These are phyloP conservation scores for Meyerozyma guilliermondii DNA, from an alignment of 1,139 yeast species.

Conservation along the genomic window DNA sequence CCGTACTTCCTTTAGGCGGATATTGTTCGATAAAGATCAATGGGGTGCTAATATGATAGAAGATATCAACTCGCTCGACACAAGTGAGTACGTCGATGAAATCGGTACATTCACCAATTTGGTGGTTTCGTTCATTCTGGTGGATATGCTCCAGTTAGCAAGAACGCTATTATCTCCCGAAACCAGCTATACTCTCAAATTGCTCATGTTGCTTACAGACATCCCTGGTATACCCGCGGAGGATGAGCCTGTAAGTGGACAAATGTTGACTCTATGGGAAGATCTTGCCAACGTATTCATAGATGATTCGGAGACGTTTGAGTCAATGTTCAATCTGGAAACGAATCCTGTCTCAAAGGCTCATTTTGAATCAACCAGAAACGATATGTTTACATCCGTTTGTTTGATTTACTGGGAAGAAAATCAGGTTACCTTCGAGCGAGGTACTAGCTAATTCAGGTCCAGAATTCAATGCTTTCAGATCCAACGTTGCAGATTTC, in stretches of 20 bases:
- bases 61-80: slow-evolving; percentile 15
- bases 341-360: slow-evolving; percentile 4
- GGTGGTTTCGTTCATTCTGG: slow-evolving; percentile 47
- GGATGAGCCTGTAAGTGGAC: slow-evolving; percentile 66
- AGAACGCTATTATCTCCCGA: slow-evolving; percentile 37
- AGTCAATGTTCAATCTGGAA: slow-evolving; percentile 22
- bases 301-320: slow-evolving; percentile 48
- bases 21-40: slow-evolving; percentile 31
- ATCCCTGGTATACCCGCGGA: slow-evolving; percentile 57
- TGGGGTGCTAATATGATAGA: slow-evolving; percentile 37
- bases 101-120: slow-evolving; percentile 47
- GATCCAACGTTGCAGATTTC: slow-evolving; percentile 72
- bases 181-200: slow-evolving; percentile 37
- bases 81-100: slow-evolving; percentile 36
- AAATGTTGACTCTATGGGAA: slow-evolving; percentile 76
- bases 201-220: slow-evolving; percentile 54
- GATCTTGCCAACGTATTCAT: slow-evolving; percentile 61
- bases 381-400: slow-evolving; percentile 37
- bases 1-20: slow-evolving; percentile 17
- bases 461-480: slow-evolving; percentile 58
- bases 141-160: slow-evolving; percentile 47
- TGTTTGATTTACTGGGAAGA: slow-evolving; percentile 60
- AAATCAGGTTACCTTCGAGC: slow-evolving; percentile 37
- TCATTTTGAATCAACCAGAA: slow-evolving; percentile 24
- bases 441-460: slow-evolving; percentile 12